These are phyloP conservation scores for Zymoseptoria pseudotritici DNA, from an alignment of 2,329 filamentous ascomycete species.

Conservation along the genomic window DNA sequence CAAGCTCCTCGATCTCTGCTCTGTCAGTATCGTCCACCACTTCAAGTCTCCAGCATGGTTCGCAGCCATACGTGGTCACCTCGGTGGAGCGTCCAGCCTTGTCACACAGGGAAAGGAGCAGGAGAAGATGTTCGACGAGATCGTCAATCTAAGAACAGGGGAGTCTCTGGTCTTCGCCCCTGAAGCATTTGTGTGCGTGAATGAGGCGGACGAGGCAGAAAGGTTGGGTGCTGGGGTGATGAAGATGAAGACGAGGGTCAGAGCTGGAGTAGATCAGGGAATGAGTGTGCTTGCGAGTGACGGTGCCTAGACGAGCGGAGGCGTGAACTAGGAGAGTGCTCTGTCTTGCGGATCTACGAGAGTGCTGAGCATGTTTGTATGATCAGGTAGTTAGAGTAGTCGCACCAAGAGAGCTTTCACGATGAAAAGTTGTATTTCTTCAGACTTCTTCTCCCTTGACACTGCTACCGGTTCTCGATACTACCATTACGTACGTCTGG, in stretches of 20 bases:
- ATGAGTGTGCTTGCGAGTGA: slow-evolving; percentile 20
- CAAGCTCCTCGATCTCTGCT: slow-evolving; percentile 62
- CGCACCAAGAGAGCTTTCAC: no score
- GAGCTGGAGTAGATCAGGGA: slow-evolving; percentile 24
- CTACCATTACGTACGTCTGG: no score
- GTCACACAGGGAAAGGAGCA: slow-evolving; percentile 5
- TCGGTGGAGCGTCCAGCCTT: slow-evolving; percentile 39
- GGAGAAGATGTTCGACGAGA: slow-evolving; percentile 22
- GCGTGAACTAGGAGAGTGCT: neutral
- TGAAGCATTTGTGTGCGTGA: slow-evolving; percentile 16
- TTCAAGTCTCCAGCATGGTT: slow-evolving; percentile 64
- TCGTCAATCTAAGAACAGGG: slow-evolving; percentile 24
- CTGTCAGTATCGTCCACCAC: slow-evolving; percentile 63
- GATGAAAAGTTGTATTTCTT: no score
- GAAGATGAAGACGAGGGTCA: slow-evolving; percentile 23
- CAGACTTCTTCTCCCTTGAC: no score
- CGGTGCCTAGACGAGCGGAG: neutral
- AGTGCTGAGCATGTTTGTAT: neutral
- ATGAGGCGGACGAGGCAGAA: slow-evolving; percentile 10
- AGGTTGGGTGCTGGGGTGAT: slow-evolving; percentile 19
- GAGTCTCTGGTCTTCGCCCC: slow-evolving; percentile 30
- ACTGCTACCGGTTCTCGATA: no score
- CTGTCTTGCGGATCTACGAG: neutral
- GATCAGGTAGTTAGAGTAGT: no score
- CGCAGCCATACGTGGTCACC: slow-evolving; percentile 35